phyloP scores from a whole-genome alignment of 2,329 filamentous ascomycete genomes.

The Penicillium sp. region DNA sequence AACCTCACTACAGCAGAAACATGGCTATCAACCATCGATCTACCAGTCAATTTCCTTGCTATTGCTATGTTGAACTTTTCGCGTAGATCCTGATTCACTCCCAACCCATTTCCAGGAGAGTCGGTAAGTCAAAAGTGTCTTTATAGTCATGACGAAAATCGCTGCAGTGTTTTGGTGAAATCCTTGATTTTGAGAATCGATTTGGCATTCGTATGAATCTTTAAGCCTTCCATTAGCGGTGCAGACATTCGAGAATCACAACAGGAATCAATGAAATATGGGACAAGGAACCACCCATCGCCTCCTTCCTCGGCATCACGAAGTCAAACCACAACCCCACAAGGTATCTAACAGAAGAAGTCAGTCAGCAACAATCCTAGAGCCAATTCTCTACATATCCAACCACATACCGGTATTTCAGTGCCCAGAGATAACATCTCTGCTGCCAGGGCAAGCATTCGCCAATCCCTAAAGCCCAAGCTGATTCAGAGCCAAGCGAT shows the following conservation, averaged over 20 bases:
- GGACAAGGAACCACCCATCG: background rate
- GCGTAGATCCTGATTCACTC: background rate
- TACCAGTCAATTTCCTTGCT: background rate
- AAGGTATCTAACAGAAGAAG: background rate
- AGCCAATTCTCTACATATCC: background rate
- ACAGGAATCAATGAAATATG: background rate
- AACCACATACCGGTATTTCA: background rate
- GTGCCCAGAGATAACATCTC: no score
- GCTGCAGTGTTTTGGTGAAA: background rate
- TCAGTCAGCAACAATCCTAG: background rate
- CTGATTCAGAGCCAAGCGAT: no score
- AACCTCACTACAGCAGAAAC: background rate
- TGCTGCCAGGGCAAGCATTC: no score
- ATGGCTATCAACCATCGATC: background rate
- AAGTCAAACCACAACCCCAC: no score
- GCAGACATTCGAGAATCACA: background rate
- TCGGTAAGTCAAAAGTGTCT: background rate
- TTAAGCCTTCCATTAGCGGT: no score
- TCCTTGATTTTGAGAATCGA: background rate
- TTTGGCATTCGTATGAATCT: background rate
- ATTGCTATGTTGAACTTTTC: background rate
- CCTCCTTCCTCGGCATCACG: no score
- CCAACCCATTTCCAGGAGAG: no score
- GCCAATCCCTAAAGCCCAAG: no score
- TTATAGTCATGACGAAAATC: no score